Conservation (phyloP, 2,329 filamentous ascomycete genomes). For the Aspergillus costaricaensis region DNA sequence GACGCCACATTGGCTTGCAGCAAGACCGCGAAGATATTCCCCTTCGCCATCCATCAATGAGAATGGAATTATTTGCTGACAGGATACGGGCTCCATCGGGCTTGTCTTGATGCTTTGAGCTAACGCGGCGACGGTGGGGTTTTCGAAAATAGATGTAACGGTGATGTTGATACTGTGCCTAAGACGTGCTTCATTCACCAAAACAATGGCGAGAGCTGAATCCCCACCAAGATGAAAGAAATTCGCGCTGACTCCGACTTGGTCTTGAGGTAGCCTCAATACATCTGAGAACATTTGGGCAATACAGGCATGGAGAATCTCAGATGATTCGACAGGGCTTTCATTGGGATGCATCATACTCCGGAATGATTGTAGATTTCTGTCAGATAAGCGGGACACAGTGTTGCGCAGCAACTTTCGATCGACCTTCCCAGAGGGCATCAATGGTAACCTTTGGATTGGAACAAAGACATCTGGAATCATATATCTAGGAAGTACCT, state of each 20-base stretch:
- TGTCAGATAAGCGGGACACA: background rate
- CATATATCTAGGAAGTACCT: background rate
- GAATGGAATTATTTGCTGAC: background rate
- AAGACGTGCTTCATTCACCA: background rate
- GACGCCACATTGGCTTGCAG: background rate
- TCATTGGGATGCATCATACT: background rate
- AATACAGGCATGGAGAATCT: too few relatives aligned
- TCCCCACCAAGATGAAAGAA: constrained; percentile 5
- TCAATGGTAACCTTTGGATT: background rate
- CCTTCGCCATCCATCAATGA: background rate
- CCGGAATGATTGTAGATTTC: background rate
- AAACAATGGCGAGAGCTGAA: background rate
- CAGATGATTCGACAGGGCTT: too few relatives aligned
- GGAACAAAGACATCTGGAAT: background rate
- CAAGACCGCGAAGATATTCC: background rate
- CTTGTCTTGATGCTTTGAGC: background rate
- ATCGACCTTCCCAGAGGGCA: background rate
- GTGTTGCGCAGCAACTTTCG: background rate
- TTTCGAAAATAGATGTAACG: background rate
- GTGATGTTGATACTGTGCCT: background rate
- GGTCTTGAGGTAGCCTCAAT: too few relatives aligned
- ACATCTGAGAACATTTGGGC: background rate
- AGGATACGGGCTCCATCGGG: background rate
- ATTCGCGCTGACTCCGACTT: background rate
- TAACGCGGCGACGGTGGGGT: background rate